A percentile compares a stretch with the other conserved stretches of the same genome.
Evolutionary conservation across 225 moss, liverwort and hornwort genomes (phyloP).

Genomic region (Pleurozium schreberi): DNA sequence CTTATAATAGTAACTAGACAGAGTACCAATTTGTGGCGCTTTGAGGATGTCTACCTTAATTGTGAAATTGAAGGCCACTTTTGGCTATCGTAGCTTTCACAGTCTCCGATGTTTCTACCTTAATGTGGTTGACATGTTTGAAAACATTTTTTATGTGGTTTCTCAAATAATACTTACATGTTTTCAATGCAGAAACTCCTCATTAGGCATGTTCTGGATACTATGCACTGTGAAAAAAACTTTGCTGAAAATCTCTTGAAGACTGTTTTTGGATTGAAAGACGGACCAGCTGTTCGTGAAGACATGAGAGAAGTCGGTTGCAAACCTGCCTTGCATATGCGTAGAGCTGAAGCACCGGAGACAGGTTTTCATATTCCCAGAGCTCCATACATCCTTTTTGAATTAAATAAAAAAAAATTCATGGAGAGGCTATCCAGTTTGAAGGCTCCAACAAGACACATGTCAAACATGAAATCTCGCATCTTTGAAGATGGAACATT

Average conservation of each 20-base stretch:
- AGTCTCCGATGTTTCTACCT: too few species aligned
- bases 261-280: not conserved
- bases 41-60: too few species aligned
- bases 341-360: fast-evolving
- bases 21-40: too few species aligned
- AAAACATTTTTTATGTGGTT: too few species aligned
- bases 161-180: too few species aligned
- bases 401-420: fast-evolving
- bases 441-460: not conserved
- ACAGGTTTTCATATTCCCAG: fast-evolving
- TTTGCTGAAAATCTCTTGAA: fast-evolving
- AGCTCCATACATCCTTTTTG: fast-evolving
- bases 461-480: not conserved
- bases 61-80: too few species aligned
- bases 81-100: too few species aligned
- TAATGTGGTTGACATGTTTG: too few species aligned
- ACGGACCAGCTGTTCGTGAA: fast-evolving
- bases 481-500: too few species aligned
- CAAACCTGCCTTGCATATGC: not conserved
- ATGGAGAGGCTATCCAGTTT: fast-evolving
- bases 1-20: too few species aligned
- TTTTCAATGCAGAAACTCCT: not conserved
- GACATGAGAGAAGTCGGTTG: not conserved
- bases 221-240: not conserved
- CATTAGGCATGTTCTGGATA: fast-evolving